Conservation (phyloP, 2,329 filamentous ascomycete species). For the Hymenoscyphus albidus region DNA sequence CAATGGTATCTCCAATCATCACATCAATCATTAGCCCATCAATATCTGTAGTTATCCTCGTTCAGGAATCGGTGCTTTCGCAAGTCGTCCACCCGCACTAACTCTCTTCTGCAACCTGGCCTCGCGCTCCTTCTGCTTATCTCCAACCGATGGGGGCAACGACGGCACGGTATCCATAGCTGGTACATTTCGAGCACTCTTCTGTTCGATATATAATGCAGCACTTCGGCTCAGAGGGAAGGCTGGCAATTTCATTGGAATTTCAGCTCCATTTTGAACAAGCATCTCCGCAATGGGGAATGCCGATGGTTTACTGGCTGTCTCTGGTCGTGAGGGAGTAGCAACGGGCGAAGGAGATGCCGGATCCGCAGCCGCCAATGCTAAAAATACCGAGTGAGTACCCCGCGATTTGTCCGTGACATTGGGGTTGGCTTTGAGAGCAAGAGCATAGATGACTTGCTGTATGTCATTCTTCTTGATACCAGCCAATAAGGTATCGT, state of each 20-base stretch:
- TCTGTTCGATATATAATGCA: conserved; percentile 81
- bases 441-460: conserved; percentile 85
- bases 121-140: conserved; percentile 62
- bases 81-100: conserved; percentile 71
- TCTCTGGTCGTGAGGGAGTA: conserved; percentile 41
- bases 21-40: conserved; percentile 27
- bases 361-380: conserved; percentile 87
- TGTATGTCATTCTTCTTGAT: conserved; percentile 97
- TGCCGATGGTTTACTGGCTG: conserved; percentile 50
- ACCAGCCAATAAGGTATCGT: conserved; percentile 84
- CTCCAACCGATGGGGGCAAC: conserved; percentile 51
- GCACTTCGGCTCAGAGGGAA: conserved; percentile 81
- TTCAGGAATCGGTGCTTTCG: conserved; percentile 38
- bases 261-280: conserved; percentile 88
- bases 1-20: conserved; percentile 34
- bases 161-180: conserved; percentile 56
- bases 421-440: conserved; percentile 83
- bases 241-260: conserved; percentile 69
- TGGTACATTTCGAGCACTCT: conserved; percentile 46
- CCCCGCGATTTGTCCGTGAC: conserved; percentile 78
- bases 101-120: conserved; percentile 71
- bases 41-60: conserved; percentile 17
- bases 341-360: conserved; percentile 62
- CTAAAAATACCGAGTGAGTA: conserved; percentile 86
- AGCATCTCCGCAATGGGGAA: conserved; percentile 91